Conservation (phyloP, 2,329 filamentous ascomycete genomes). For the Diaporthe vexans region DNA sequence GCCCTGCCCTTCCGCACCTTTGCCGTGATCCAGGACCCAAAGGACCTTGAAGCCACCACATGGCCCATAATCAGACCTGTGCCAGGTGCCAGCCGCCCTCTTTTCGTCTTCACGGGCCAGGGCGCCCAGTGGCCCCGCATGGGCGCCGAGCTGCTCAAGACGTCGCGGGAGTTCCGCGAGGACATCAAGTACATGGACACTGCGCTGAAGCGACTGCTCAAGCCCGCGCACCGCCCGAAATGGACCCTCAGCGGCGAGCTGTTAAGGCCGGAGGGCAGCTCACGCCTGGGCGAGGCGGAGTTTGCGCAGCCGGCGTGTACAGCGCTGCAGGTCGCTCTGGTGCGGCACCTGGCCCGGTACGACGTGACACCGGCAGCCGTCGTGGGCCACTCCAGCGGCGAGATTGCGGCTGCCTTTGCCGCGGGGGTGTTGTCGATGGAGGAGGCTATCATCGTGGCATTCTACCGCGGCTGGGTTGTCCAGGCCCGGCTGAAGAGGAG, state of each 20-base stretch:
- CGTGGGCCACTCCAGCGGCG: not conserved
- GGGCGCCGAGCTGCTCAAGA: conserved; percentile 39
- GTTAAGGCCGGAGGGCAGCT: not conserved
- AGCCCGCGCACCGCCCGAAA: not conserved
- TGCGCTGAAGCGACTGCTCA: not conserved
- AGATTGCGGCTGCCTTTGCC: not conserved
- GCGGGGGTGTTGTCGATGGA: not conserved
- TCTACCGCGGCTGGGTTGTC: not conserved
- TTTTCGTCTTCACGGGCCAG: conserved; percentile 42
- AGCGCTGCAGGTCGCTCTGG: not conserved
- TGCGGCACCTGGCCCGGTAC: not conserved
- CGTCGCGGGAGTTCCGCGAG: not conserved
- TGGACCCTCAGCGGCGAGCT: not conserved
- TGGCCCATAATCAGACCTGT: not conserved
- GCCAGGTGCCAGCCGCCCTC: not conserved
- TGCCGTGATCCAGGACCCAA: not conserved
- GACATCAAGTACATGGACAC: conserved; percentile 3
- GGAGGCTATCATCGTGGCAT: not conserved
- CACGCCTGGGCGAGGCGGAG: not conserved
- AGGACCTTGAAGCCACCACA: conserved; percentile 4
- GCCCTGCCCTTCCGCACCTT: not conserved
- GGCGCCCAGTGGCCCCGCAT: conserved; percentile 44
- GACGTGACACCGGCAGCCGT: not conserved
- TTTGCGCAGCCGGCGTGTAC: not conserved
- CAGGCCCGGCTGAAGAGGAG: not conserved